Conservation (phyloP, 2,329 filamentous ascomycete species). For the Colletotrichum sp. region DNA sequence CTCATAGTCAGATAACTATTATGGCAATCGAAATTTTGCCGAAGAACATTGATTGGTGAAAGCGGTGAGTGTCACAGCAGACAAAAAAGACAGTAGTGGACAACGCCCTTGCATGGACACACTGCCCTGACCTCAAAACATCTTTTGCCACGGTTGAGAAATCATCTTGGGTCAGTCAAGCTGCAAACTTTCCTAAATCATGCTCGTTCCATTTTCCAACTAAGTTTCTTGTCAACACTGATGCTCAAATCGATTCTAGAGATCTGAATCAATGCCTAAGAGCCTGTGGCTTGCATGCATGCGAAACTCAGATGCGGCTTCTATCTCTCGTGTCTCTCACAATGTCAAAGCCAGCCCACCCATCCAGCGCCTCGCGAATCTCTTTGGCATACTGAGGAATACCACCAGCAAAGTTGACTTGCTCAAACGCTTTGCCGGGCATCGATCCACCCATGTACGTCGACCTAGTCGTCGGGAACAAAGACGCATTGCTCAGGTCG, state of each 20-base stretch:
- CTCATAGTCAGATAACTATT: background rate
- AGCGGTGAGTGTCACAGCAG: background rate
- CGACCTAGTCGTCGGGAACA: conserved; percentile 54
- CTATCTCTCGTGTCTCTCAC: conserved; percentile 14
- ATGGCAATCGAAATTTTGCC: rapidly evolving
- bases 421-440: conserved; percentile 48
- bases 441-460: conserved; percentile 64
- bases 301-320: background rate
- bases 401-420: conserved; percentile 44
- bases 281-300: background rate
- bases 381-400: conserved; percentile 38
- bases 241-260: background rate
- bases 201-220: background rate
- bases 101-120: background rate
- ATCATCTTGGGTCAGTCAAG: background rate
- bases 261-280: background rate
- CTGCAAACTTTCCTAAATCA: background rate
- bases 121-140: background rate
- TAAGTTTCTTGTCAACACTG: background rate
- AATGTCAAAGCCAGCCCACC: conserved; percentile 39
- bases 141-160: background rate
- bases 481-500: conserved; percentile 47
- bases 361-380: conserved; percentile 37
- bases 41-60: background rate
- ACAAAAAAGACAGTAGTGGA: background rate